Evolutionary conservation across 1,284 basidiomycete genomes (phyloP).

Genomic region (Leccinum fallax): DNA sequence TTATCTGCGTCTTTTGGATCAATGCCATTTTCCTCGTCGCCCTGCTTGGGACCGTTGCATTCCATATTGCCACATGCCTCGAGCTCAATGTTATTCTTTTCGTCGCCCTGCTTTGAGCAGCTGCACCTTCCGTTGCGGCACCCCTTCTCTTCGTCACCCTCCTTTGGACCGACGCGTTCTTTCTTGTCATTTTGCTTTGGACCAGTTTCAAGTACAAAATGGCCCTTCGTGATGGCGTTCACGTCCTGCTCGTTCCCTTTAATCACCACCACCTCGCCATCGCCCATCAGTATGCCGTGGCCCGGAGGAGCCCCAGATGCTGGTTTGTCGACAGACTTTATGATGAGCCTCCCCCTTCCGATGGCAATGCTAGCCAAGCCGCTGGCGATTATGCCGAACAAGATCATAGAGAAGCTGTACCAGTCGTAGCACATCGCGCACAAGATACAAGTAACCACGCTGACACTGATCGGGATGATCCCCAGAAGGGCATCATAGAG

Average conservation of each 20-base stretch:
- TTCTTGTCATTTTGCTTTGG: background rate
- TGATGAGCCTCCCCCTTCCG: conserved; percentile 19
- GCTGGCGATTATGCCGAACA: conserved; percentile 34
- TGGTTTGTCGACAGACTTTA: conserved; percentile 10
- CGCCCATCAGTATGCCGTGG: conserved; percentile 20
- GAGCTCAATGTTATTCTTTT: background rate
- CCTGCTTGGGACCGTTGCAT: background rate
- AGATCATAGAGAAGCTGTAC: conserved; percentile 31
- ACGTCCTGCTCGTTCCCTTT: conserved; percentile 34
- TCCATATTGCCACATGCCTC: background rate
- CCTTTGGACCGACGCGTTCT: background rate
- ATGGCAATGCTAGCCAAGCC: conserved; percentile 26
- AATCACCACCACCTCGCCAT: conserved; percentile 20
- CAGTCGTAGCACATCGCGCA: conserved; percentile 29
- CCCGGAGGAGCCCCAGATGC: conserved; percentile 22
- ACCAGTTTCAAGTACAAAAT: conserved; percentile 20
- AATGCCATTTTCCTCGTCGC: background rate
- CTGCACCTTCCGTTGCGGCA: background rate
- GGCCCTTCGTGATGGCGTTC: conserved; percentile 32
- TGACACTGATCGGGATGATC: conserved; percentile 26
- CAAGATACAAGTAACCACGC: conserved; percentile 22
- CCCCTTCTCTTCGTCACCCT: background rate
- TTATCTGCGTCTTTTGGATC: background rate
- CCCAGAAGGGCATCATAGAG: conserved; percentile 18
- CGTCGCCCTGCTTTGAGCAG: background rate